Evolutionary conservation across 257 asterid genomes (phyloP), one percentile per base, ranked within the genome.

Genomic region (Capsicum baccatum): DNA sequence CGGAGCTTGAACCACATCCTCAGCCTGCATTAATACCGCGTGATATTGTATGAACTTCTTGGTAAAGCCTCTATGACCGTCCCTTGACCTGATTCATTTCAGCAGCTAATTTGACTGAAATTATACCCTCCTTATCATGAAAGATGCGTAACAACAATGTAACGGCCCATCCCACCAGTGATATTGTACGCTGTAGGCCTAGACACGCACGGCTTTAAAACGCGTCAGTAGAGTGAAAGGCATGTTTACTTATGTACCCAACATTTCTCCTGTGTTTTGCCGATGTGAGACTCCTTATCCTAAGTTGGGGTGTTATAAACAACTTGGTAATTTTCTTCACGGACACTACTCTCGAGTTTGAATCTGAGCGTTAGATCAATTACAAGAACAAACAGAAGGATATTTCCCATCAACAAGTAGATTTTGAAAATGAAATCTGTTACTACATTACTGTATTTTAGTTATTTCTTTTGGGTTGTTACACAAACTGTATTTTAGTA

Each of bases 331-430:
- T 78, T 15, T 78, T 33, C 60, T 54, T 33, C 66, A 69, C 8
- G 14, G 66, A 54, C 44, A 33, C 50, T 78, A 52, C 48, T 76
- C 81, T 76, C 9, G 26, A 78, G 64, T 78, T 54, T 54, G 82
- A 78, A 78, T 14, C 66, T 54, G 44, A 78, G 48, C 15, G 8
- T 54, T 33, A 54, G 82, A 78, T 50, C 82, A 54, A 33, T 15
- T 54, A 78, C 33, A 54, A 78, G 64, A 78, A 78, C 12, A 52
- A 78, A 54, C 63, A 78, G 64, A 78, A 13, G 48, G 81, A 54
- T 76, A 76, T 8, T 35, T 13, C 26, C 26, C 19, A 26, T 76
- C 44, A 14, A 52, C 44, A 76, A 13, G 26, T 52, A 52, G 81
- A 52, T 76, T 52, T 54, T 76, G 60, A 52, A 26, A 76, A 76